Conservation (phyloP, 495 filamentous ascomycete species). For the Filosporella fistucella region DNA sequence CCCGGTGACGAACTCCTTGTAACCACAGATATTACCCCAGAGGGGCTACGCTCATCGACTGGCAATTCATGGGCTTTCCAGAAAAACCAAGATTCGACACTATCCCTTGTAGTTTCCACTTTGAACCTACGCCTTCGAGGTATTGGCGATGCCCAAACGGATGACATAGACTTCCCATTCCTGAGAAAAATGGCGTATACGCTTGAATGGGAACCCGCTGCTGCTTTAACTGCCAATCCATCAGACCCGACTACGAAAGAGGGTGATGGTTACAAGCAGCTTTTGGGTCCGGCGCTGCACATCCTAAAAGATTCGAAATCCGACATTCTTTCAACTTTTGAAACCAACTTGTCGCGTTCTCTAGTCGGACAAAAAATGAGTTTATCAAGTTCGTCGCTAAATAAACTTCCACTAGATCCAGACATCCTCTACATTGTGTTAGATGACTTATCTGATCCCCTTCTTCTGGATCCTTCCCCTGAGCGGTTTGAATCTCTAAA, state of each 20-base stretch:
- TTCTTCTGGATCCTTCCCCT: too few species aligned
- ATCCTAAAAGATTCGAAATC: neutral
- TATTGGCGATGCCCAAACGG: neutral
- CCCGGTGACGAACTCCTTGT: slow-evolving; percentile 1
- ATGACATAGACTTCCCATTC: neutral
- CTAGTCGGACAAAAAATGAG: too few species aligned
- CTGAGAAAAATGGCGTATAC: neutral
- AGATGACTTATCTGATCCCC: too few species aligned
- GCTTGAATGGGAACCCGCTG: neutral
- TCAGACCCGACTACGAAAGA: neutral
- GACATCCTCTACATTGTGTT: too few species aligned
- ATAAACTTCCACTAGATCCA: too few species aligned
- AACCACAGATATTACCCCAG: neutral
- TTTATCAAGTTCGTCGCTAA: too few species aligned
- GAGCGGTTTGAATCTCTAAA: too few species aligned
- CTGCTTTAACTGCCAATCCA: neutral
- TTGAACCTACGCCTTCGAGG: neutral
- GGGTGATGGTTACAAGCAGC: neutral
- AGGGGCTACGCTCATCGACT: neutral
- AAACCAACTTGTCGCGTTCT: too few species aligned
- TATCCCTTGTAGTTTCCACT: neutral
- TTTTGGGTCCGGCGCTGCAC: neutral
- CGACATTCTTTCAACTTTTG: neutral
- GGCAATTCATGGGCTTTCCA: neutral
- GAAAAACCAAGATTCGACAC: neutral